Conservation (phyloP, 257 asterid genomes). For the Nicotiana tomentosiformis region DNA sequence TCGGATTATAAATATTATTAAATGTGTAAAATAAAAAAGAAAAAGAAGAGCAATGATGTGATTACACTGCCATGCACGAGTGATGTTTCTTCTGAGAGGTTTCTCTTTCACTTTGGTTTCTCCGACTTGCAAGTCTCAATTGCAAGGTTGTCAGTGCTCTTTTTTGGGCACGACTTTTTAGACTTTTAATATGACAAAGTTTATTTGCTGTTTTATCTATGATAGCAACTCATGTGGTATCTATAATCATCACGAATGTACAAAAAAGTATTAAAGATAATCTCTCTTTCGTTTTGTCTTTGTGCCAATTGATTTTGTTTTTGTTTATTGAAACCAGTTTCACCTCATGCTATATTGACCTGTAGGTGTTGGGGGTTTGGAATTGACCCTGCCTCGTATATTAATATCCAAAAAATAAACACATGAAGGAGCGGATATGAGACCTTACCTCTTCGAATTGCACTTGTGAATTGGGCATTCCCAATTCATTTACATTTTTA, state of each 20-base stretch:
- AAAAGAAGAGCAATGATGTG: constrained; percentile 7
- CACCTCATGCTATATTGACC: too few species aligned
- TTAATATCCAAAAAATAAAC: too few species aligned
- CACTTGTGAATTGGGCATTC: too few species aligned
- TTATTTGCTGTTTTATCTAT: background rate
- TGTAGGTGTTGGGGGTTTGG: too few species aligned
- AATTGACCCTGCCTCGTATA: too few species aligned
- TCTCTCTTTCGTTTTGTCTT: background rate
- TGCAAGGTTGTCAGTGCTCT: background rate
- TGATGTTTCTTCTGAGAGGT: background rate
- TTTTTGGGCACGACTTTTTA: background rate
- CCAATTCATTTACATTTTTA: too few species aligned
- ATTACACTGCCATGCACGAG: background rate
- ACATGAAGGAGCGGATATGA: too few species aligned
- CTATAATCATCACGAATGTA: background rate
- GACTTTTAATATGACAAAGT: background rate
- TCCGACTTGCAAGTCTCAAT: background rate
- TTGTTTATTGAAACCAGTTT: too few species aligned
- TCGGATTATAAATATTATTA: background rate
- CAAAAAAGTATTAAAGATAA: background rate
- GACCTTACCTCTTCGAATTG: too few species aligned
- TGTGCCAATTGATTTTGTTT: background rate
- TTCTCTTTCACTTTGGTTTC: background rate
- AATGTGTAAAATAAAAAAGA: background rate
- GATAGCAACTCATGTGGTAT: background rate